These are phyloP conservation scores for Ophiostoma ips DNA, from an alignment of 2,329 filamentous ascomycete genomes.

Conservation along the genomic window DNA sequence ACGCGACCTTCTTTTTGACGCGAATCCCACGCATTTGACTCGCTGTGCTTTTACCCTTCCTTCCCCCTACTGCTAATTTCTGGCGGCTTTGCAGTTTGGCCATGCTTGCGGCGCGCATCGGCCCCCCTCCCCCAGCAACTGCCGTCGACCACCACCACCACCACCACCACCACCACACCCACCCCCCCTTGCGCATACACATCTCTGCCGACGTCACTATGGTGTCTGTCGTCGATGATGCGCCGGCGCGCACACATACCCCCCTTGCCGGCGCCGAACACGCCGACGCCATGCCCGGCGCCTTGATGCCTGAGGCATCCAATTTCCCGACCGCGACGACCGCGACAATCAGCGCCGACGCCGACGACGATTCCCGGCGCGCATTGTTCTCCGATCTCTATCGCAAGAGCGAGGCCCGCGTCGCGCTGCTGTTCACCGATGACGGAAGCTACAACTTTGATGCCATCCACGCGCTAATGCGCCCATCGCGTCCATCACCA, in stretches of 20 bases:
- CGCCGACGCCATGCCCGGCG: conserved; percentile 25
- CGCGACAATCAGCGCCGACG: conserved; percentile 23
- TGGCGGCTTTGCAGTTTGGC: conserved; percentile 9
- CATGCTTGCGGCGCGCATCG: conserved; percentile 1
- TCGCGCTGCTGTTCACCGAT: conserved; percentile 58
- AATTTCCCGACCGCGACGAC: conserved; percentile 4
- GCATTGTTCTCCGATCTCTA: conserved; percentile 66
- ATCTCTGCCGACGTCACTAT: conserved; percentile 26
- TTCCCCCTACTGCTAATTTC: conserved; percentile 5
- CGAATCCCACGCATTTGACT: conserved; percentile 10
- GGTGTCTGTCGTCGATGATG: conserved; percentile 49
- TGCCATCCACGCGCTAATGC: conserved; percentile 39
- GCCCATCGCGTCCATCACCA: conserved; percentile 19
- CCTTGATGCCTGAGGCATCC: conserved; percentile 44
- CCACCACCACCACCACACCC: too few species aligned
- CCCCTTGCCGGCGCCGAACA: conserved; percentile 26
- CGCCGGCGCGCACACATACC: conserved; percentile 34
- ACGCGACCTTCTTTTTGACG: conserved; percentile 32
- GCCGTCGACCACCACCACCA: not conserved
- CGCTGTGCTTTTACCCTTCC: conserved; percentile 1
- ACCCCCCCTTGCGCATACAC: not conserved
- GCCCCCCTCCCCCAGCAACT: not conserved
- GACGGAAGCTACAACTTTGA: conserved; percentile 38
- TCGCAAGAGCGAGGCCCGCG: conserved; percentile 60
- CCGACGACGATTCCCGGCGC: conserved; percentile 57